Base-by-base conservation (phyloP, 371 early-diverging fungal genomes). In the Circinella umbellata region DNA sequence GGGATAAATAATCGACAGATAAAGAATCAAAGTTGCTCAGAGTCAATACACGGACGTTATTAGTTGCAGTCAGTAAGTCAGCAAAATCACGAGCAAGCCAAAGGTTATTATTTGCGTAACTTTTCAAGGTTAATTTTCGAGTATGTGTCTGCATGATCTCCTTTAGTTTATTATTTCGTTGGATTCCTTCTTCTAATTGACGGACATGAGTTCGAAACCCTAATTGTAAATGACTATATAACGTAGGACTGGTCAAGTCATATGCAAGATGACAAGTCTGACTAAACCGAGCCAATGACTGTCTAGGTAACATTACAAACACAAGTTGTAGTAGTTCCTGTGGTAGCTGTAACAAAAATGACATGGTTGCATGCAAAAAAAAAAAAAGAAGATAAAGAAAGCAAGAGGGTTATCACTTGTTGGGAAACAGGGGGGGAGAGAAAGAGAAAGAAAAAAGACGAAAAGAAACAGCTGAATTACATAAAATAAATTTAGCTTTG, bases 21-120 rank as follows among this genome's bases (percentile, higher is more conserved):
- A 89, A 65, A 48, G 73, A 47, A 27, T 75, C 57, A 73, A 82
- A 72, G 71, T 87, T 66, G 48, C 78, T 51, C 75, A 86, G 75
- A 15, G 66, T 73, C 4, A 84, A 18, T 37, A 57, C 63, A 4
- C 48, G 66, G 3, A 76, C 49, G 48, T 8, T 65, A 48, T n/a
- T 53, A 14, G 17, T 67, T 63, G 35, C 66, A 59, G 6, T 69
- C 18, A n/a, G 73, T 6, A 63, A n/a, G 35, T 63, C 63, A 17
- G 53, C 55, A 18, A 61, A 63, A 27, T 66, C 67, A 38, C 60
- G 59, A 18, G 67, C 60, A 46, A 66, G 20, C 79, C 79, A 79
- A n/a, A 73, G 74, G 47, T 67, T 76, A 4, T 74, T 73, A 38
- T 71, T 78, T 57, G 80, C 80, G 3, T 74, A 67, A 60, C 71